Conservation (phyloP, 1,284 basidiomycete genomes). For the Pseudozyma tsukubaensis region DNA sequence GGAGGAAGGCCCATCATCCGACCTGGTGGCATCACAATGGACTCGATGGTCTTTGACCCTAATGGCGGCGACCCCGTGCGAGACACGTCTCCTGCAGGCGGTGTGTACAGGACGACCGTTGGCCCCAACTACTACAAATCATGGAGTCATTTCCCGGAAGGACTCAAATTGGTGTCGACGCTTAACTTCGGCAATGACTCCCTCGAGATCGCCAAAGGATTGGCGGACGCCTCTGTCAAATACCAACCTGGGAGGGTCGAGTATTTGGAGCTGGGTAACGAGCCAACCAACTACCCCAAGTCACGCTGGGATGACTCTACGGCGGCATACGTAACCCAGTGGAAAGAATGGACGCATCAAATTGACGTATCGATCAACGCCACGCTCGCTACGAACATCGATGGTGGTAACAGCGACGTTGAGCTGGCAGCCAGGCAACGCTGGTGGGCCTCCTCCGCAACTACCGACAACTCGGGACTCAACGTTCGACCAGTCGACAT, state of each 20-base stretch:
- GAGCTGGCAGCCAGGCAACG: neutral
- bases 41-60: slow-evolving; percentile 12
- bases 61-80: slow-evolving; percentile 7
- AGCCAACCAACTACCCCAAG: slow-evolving; percentile 14
- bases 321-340: slow-evolving; percentile 11
- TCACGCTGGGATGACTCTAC: slow-evolving; percentile 7
- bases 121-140: slow-evolving; percentile 13
- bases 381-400: neutral
- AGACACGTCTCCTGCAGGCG: neutral
- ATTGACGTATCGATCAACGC: slow-evolving; percentile 6
- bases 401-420: neutral
- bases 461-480: slow-evolving; percentile 9
- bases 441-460: slow-evolving; percentile 19
- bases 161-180: slow-evolving; percentile 13
- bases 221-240: slow-evolving; percentile 9
- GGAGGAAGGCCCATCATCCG: slow-evolving; percentile 12
- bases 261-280: slow-evolving; percentile 16
- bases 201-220: slow-evolving; percentile 3
- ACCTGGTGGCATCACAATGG: slow-evolving; percentile 12
- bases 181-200: slow-evolving; percentile 19
- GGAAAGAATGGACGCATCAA: slow-evolving; percentile 9
- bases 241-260: slow-evolving; percentile 4
- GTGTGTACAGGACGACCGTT: slow-evolving; percentile 12
- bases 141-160: slow-evolving; percentile 11
- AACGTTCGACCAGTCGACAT: slow-evolving; percentile 12